phyloP scores from a whole-genome alignment of 2,329 filamentous ascomycete species.

The Epichloe baconii region DNA sequence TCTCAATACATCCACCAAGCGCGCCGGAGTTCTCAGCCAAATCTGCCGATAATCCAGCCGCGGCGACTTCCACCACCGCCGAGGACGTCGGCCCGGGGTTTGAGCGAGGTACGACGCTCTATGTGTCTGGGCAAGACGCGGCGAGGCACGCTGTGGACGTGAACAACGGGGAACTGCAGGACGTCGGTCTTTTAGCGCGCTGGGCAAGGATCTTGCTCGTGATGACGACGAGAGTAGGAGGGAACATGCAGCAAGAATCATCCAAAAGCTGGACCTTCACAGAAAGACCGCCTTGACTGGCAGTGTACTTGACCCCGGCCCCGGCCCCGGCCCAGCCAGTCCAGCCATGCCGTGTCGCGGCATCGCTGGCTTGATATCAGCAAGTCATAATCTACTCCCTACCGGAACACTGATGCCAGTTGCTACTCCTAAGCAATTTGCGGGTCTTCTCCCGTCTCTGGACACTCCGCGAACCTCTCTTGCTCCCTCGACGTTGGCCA shows the following conservation, averaged over 20 bases:
- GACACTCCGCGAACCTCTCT: constrained; percentile 48
- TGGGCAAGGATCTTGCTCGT: constrained; percentile 32
- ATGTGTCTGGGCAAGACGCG: constrained; percentile 46
- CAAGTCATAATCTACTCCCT: constrained; percentile 67
- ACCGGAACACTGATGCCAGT: constrained; percentile 18
- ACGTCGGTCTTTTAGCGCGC: constrained; percentile 43
- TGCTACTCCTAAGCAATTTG: constrained; percentile 15
- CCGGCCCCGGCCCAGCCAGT: constrained; percentile 8
- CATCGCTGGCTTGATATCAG: constrained; percentile 74
- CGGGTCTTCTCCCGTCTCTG: constrained; percentile 23
- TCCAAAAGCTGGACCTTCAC: constrained; percentile 83
- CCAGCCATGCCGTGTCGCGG: constrained; percentile 40
- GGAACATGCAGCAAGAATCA: constrained; percentile 77
- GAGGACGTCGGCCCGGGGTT: constrained; percentile 28
- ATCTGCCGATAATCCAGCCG: constrained; percentile 51
- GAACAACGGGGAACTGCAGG: constrained; percentile 27
- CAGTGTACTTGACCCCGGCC: constrained; percentile 19
- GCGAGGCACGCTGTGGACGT: constrained; percentile 64
- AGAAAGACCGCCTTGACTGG: constrained; percentile 56
- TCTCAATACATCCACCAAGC: constrained; percentile 79
- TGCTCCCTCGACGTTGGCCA: constrained; percentile 71
- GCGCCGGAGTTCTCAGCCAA: constrained; percentile 86
- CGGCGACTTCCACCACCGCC: constrained; percentile 38
- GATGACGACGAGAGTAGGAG: constrained; percentile 63
- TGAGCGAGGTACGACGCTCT: constrained; percentile 53